These are phyloP conservation scores for Tuber indicum DNA, from an alignment of 495 filamentous ascomycete genomes.

Conservation along the genomic window DNA sequence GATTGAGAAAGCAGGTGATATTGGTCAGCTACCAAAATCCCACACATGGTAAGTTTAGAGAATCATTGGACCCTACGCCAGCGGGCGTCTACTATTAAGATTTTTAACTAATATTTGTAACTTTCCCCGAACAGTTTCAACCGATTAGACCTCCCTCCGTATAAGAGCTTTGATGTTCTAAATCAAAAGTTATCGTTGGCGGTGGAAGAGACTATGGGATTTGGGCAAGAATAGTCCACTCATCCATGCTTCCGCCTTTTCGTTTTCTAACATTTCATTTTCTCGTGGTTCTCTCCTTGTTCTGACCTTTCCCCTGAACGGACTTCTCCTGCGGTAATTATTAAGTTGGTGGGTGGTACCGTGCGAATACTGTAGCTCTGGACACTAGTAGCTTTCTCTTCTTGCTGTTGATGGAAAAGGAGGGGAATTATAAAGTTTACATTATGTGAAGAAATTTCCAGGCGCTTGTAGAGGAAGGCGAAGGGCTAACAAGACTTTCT, in stretches of 20 bases:
- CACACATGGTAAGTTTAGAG: constrained; percentile 79
- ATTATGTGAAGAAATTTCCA: background rate
- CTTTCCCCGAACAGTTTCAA: constrained; percentile 66
- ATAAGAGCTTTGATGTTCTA: constrained; percentile 78
- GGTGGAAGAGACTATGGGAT: constrained; percentile 98
- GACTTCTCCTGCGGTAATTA: background rate
- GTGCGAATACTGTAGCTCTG: background rate
- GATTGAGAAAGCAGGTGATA: constrained; percentile 93
- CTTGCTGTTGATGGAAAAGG: background rate
- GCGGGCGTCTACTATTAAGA: background rate
- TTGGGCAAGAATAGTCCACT: constrained; percentile 77
- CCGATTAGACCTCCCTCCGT: constrained; percentile 89
- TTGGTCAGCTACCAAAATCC: constrained; percentile 83
- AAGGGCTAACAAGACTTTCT: constrained; percentile 1
- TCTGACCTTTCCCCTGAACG: background rate
- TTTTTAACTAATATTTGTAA: background rate
- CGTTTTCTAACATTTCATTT: background rate
- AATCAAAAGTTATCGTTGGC: constrained; percentile 87
- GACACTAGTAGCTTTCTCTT: background rate
- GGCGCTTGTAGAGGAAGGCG: background rate
- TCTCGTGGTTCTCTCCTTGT: background rate
- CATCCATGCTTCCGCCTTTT: background rate
- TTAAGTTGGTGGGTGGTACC: background rate
- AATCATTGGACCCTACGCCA: background rate
- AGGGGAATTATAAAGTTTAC: constrained; percentile 3